Conservation (phyloP, 2,329 filamentous ascomycete genomes). For the Diplocarpon mali region DNA sequence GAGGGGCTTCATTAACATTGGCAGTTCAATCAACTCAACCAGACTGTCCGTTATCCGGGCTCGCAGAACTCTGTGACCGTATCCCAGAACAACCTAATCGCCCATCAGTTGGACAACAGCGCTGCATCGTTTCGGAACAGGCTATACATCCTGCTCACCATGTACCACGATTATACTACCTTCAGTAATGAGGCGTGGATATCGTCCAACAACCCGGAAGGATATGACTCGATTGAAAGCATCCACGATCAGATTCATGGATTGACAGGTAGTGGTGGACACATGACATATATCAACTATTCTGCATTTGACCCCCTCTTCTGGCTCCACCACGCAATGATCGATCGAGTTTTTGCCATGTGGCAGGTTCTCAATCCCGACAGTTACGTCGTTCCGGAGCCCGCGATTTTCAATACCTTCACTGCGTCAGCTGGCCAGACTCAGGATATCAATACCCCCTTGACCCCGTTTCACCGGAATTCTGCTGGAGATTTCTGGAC, state of each 20-base stretch:
- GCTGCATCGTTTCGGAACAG: conserved; percentile 47
- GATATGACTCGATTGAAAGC: conserved; percentile 53
- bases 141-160: conserved; percentile 56
- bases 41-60: conserved; percentile 46
- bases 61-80: conserved; percentile 31
- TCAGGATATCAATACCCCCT: conserved; percentile 27
- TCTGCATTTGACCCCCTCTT: conserved; percentile 38
- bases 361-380: conserved; percentile 36
- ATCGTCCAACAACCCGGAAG: conserved; percentile 28
- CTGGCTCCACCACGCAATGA: conserved; percentile 43
- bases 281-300: conserved; percentile 34
- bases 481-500: conserved; percentile 37
- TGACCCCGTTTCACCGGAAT: conserved; percentile 33
- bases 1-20: neutral
- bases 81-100: conserved; percentile 50
- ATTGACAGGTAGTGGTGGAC: conserved; percentile 44
- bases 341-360: conserved; percentile 47
- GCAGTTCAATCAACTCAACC: conserved; percentile 47
- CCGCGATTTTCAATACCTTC: conserved; percentile 27
- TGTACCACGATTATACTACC: conserved; percentile 54
- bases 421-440: conserved; percentile 14
- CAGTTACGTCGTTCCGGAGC: conserved; percentile 26
- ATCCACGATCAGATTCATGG: conserved; percentile 54
- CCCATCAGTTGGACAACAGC: conserved; percentile 39
- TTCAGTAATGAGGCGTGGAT: conserved; percentile 61